Evolutionary conservation across 2,329 filamentous ascomycete genomes (phyloP).

Genomic region (Coccinonectria pachysandricola): DNA sequence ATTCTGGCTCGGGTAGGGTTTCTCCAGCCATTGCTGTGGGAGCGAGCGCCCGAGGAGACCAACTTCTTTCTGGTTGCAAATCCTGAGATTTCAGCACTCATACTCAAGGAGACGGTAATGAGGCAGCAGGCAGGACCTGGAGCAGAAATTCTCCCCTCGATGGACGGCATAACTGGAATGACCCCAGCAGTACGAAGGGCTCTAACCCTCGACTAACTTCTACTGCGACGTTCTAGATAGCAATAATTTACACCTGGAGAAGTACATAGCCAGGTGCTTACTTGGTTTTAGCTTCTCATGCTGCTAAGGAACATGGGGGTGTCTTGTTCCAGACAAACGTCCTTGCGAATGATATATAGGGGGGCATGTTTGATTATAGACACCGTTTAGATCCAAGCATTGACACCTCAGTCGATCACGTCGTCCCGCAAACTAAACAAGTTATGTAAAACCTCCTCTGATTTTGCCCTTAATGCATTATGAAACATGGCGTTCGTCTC

Average conservation of each 20-base stretch:
- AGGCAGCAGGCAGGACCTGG: constrained; percentile 30
- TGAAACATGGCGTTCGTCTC: constrained; percentile 85
- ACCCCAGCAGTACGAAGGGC: too few relatives aligned
- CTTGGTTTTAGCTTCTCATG: too few relatives aligned
- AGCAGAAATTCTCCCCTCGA: constrained; percentile 31
- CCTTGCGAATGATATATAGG: too few relatives aligned
- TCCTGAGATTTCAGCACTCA: constrained; percentile 35
- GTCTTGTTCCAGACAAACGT: too few relatives aligned
- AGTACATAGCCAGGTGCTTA: too few relatives aligned
- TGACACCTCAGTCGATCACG: constrained; percentile 40
- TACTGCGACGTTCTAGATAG: too few relatives aligned
- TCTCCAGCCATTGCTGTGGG: constrained; percentile 35
- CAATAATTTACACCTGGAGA: too few relatives aligned
- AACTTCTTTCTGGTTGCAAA: constrained; percentile 32
- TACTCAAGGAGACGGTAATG: constrained; percentile 36
- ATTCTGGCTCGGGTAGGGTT: constrained; percentile 39
- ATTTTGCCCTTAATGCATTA: constrained; percentile 63
- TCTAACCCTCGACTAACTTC: too few relatives aligned
- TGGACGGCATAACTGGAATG: constrained; percentile 24
- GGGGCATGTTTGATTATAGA: too few relatives aligned
- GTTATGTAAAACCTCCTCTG: constrained; percentile 66
- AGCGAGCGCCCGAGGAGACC: constrained; percentile 29
- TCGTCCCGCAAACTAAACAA: constrained; percentile 70
- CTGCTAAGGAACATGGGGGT: too few relatives aligned
- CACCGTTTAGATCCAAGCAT: too few relatives aligned